phyloP scores from a whole-genome alignment of 257 asterid species.

The Solanum acaule region DNA sequence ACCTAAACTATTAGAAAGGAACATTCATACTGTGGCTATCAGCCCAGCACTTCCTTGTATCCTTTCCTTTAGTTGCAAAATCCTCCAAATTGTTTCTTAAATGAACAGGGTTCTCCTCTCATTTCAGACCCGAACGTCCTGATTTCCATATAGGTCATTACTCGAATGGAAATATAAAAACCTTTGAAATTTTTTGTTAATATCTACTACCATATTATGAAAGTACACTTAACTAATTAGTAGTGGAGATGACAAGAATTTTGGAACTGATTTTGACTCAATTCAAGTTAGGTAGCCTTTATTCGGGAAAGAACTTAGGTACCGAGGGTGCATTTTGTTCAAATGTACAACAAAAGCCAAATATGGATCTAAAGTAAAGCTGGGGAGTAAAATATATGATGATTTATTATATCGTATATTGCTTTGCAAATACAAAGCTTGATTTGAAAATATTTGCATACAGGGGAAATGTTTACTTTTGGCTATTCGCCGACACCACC shows the following conservation, averaged over 20 bases:
- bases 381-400: background rate
- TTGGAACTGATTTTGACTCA: too few species aligned
- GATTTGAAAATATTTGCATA: slow-evolving; percentile 11
- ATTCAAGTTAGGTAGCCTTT: background rate
- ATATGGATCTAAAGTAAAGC: background rate
- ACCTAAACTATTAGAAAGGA: background rate
- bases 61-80: background rate
- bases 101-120: background rate
- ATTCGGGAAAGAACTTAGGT: background rate
- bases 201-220: background rate
- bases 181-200: background rate
- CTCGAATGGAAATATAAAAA: background rate
- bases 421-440: background rate
- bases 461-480: slow-evolving; percentile 97
- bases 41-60: background rate
- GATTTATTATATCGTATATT: background rate
- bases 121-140: background rate
- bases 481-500: slow-evolving; percentile 78
- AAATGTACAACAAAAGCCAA: background rate
- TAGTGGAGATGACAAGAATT: too few species aligned
- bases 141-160: background rate
- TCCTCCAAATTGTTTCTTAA: background rate
- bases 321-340: background rate
- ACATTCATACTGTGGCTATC: background rate
- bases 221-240: background rate